Evolutionary conservation across 1,284 basidiomycete species (phyloP).

Genomic region (Trichosporon ovoides): DNA sequence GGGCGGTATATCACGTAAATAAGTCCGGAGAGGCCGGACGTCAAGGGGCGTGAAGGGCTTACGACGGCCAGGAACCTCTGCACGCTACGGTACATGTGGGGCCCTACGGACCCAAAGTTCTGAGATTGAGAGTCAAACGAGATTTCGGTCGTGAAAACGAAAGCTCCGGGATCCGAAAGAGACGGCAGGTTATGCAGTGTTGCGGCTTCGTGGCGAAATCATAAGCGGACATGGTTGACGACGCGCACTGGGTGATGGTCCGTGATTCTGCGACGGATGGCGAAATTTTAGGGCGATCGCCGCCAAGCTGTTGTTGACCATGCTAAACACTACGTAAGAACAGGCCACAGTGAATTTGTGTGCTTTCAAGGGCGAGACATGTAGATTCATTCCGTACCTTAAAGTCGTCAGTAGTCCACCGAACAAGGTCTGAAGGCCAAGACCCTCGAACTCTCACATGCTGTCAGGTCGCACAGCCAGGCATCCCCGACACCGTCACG

Average conservation of each 20-base stretch:
- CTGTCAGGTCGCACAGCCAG: not conserved
- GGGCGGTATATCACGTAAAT: conserved; percentile 2
- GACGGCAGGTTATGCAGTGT: too few species aligned
- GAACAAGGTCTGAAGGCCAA: not conserved
- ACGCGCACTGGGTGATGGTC: too few species aligned
- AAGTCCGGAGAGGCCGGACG: not conserved
- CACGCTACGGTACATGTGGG: not conserved
- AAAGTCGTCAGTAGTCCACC: not conserved
- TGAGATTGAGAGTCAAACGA: not conserved
- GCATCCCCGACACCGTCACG: not conserved
- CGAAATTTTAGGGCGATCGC: too few species aligned
- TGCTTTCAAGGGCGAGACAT: not conserved
- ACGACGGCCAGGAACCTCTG: not conserved
- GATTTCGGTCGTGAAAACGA: not conserved
- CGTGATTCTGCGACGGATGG: too few species aligned
- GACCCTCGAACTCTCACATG: not conserved
- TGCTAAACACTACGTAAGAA: too few species aligned
- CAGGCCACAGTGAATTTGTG: not conserved
- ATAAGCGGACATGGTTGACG: too few species aligned
- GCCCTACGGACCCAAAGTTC: not conserved
- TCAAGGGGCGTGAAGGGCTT: not conserved
- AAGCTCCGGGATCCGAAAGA: too few species aligned
- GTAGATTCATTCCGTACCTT: conserved; percentile 2
- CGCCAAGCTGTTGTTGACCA: too few species aligned
- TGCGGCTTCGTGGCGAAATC: too few species aligned